phyloP scores from a whole-genome alignment of 371 early-diverging fungal genomes.

The Mucor plumbeus region DNA sequence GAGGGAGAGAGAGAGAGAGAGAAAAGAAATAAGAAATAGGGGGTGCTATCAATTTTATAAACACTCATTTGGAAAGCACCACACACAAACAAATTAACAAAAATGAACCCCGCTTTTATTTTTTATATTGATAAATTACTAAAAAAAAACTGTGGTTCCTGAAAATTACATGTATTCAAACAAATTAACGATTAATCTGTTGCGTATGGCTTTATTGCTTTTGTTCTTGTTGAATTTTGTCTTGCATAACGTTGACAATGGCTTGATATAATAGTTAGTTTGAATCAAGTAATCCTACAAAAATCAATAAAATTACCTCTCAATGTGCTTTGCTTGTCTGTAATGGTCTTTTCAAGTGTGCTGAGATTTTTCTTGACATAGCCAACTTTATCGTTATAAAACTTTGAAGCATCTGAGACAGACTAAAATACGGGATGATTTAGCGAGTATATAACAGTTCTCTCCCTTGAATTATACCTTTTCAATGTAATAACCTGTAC shows the following conservation, averaged over 20 bases:
- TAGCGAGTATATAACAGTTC: background rate
- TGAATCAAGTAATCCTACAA: background rate
- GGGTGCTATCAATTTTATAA: background rate
- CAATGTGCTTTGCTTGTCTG: slow-evolving; percentile 75
- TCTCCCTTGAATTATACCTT: slow-evolving; percentile 60
- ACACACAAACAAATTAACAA: background rate
- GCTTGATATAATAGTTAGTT: slow-evolving; percentile 25
- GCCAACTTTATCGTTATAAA: slow-evolving; percentile 77
- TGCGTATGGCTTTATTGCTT: slow-evolving; percentile 8
- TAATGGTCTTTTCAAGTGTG: slow-evolving; percentile 77
- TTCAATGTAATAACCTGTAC: slow-evolving; percentile 95
- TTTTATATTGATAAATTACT: background rate
- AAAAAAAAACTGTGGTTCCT: background rate
- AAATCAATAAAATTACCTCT: slow-evolving; percentile 56
- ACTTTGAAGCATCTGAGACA: slow-evolving; percentile 73
- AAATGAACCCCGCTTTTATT: slow-evolving; percentile 7
- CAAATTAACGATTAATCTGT: no score
- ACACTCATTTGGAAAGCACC: background rate
- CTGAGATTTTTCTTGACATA: slow-evolving; percentile 77
- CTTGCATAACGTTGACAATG: slow-evolving; percentile 60
- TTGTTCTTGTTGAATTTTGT: slow-evolving; percentile 53
- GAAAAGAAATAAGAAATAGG: slow-evolving; percentile 11
- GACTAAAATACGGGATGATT: slow-evolving; percentile 47
- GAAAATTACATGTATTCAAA: background rate
- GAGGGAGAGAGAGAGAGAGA: slow-evolving; percentile 12